These are phyloP conservation scores for Gossypium australe DNA, from an alignment of 345 rosid genomes.

Conservation along the genomic window DNA sequence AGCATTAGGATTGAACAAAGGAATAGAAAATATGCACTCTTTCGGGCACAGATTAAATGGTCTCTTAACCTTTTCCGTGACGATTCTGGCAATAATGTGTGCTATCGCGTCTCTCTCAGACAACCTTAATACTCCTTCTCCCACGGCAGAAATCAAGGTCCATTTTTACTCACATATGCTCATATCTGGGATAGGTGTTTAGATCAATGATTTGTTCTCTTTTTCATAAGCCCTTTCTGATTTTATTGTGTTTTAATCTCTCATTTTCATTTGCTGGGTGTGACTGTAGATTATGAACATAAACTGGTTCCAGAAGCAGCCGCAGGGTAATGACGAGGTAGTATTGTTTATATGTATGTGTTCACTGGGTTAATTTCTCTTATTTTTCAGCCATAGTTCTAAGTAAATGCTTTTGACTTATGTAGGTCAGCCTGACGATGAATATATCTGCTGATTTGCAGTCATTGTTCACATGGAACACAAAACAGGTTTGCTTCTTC, in stretches of 20 bases:
- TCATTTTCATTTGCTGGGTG: slow-evolving; percentile 19
- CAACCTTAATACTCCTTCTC: slow-evolving; percentile 73
- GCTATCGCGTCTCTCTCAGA: slow-evolving; percentile 81
- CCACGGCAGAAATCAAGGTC: slow-evolving; percentile 87
- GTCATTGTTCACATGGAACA: slow-evolving; percentile 93
- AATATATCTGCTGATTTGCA: slow-evolving; percentile 83
- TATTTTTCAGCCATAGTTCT: not conserved
- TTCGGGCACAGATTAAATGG: slow-evolving; percentile 90
- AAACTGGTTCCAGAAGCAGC: slow-evolving; percentile 86
- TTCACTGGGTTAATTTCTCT: not conserved
- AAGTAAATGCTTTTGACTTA: slow-evolving; percentile 9
- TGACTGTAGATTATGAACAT: slow-evolving; percentile 69
- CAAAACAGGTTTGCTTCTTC: slow-evolving; percentile 67
- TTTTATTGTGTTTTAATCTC: slow-evolving; percentile 9
- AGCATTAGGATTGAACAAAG: not conserved
- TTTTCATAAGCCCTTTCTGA: slow-evolving; percentile 10
- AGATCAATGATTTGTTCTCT: slow-evolving; percentile 9
- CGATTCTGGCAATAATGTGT: slow-evolving; percentile 81
- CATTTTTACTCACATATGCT: not conserved
- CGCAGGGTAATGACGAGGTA: slow-evolving; percentile 93
- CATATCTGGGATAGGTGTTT: not conserved
- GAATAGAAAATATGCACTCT: slow-evolving; percentile 56
- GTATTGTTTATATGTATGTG: not conserved
- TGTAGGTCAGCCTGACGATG: slow-evolving; percentile 85
- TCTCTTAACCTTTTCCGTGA: slow-evolving; percentile 73